Base-by-base conservation (phyloP, 225 moss, liverwort and hornwort genomes). In the Marchantia paleacea region DNA sequence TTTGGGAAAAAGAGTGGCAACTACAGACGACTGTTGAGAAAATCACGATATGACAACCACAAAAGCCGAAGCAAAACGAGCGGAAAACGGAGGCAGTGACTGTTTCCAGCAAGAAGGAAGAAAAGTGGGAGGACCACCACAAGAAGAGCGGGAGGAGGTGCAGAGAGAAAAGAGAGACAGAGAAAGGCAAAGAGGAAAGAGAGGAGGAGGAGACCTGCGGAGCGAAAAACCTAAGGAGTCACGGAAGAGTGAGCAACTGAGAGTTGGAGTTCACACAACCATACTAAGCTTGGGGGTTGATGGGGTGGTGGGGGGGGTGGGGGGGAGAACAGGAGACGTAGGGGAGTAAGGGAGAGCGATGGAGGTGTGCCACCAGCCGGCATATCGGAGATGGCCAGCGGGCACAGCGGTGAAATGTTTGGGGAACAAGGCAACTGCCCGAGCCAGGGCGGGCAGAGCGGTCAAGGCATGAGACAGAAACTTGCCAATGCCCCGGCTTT, bases 351-450 rank as follows among this genome's bases (percentile, higher is more conserved):
- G 19, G 57, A 57, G 57, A 57, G 57, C 13, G 69, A 70, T 19
- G 48, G 69, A 48, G 12, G 69, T 15, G 39, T 48, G 18, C 15
- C 11, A 28, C 28, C 69, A 70, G 69, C 69, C 66, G 66, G 66
- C 66, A 29, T n/a, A 66, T 15, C n/a, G 69, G 39, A 19, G 57
- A 49, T 48, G 39, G 16, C 12, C 12, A 12, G 10, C 28, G 66
- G 66, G 28, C 28, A 28, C 26, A 39, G 57, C 4, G 5, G 39
- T 16, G 69, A 70, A 49, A 39, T 70, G 48, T 48, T 70, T 49
- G 18, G 26, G 48, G 69, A 16, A 70, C 69, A 47, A 70, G 26
- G 48, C 7, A 70, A 70, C 69, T 70, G 69, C 69, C 69, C 48
- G 4, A 16, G 69, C 47, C 69, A 70, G 69, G 20, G 4, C 48